Evolutionary conservation across 495 filamentous ascomycete species (phyloP), one percentile per base, ranked within the genome.

Genomic region (Neurospora intermedia): DNA sequence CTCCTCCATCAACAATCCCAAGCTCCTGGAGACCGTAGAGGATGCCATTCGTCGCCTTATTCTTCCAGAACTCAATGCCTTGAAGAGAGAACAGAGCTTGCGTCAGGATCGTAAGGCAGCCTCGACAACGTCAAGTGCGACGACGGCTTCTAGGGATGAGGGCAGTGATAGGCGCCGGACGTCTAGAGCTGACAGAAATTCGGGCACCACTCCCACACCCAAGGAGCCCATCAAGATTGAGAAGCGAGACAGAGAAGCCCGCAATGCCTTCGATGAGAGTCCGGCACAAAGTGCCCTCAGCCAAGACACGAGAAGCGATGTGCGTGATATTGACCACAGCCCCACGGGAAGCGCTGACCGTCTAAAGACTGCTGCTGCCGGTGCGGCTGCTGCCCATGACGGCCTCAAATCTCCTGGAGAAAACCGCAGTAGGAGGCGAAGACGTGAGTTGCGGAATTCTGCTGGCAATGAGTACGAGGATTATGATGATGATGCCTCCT

Each of bases 31-130:
- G 79, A 94, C 94, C 0, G 95, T 99, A 9, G 95, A 98, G 81
- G 95, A 98, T 83, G 94, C 96, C 27, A 98, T 99, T 75, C 91
- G 92, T 69, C 88, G 94, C 62, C 84, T 98, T 69, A 97, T 98
- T 69, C 82, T 98, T 2, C 96, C 96, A 1, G 95, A 99, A 79
- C 85, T 99, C 69, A 93, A 93, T 71, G 93, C 93, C 41, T 85
- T 98, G 66, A 98, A 97, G 82, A 89, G 93, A 77, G 93, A 97
- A 77, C 92, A 96, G 78, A 93, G 88, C 73, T 84, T 91, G 74
- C 82, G 83, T 45, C 84, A 85, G 73, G 84, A 86, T 41, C 84
- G 88, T 70, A 85, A 87, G 13, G 87, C 54, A 3, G 54, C 87
- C 66, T 91, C 91, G 0, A 77, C 89, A 27, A 88, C 88, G 27